phyloP scores from a whole-genome alignment of 176 grass and related monocot genomes.

The Oropetium thomaeum region DNA sequence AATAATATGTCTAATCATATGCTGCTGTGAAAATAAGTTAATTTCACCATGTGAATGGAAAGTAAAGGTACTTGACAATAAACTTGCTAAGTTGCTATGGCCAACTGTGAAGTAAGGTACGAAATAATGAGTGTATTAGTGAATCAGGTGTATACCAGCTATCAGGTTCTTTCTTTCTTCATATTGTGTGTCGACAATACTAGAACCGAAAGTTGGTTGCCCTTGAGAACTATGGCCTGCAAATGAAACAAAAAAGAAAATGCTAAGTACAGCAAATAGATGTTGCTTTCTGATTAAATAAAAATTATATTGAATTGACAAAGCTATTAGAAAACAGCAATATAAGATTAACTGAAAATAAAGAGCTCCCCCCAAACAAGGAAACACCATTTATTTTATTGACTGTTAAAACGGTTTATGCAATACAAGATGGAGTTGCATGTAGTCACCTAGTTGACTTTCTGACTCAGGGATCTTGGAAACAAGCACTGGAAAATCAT shows the following conservation, averaged over 20 bases:
- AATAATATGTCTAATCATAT: slow-evolving; percentile 11
- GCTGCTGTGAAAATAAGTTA: background rate
- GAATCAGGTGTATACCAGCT: slow-evolving; percentile 1
- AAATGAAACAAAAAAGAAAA: slow-evolving; percentile 12
- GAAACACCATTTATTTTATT: background rate
- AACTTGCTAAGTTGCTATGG: slow-evolving; percentile 3
- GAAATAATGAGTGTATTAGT: background rate
- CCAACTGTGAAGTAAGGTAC: background rate
- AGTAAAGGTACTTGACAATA: background rate
- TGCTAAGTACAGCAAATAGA: background rate
- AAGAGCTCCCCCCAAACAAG: background rate
- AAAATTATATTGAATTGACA: background rate
- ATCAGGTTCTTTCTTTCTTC: background rate
- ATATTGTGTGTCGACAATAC: background rate
- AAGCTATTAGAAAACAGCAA: background rate
- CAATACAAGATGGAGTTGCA: background rate
- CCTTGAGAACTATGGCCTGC: slow-evolving; percentile 21
- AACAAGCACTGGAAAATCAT: slow-evolving; percentile 76
- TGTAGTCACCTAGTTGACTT: slow-evolving; percentile 35
- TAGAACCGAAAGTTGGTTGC: background rate
- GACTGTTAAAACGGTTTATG: slow-evolving; percentile 19
- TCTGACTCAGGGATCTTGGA: slow-evolving; percentile 48
- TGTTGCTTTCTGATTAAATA: background rate
- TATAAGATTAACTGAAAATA: background rate
- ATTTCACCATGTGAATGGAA: background rate